These are phyloP conservation scores for Begonia peltatifolia DNA, from an alignment of 306 rosid species.

Conservation along the genomic window DNA sequence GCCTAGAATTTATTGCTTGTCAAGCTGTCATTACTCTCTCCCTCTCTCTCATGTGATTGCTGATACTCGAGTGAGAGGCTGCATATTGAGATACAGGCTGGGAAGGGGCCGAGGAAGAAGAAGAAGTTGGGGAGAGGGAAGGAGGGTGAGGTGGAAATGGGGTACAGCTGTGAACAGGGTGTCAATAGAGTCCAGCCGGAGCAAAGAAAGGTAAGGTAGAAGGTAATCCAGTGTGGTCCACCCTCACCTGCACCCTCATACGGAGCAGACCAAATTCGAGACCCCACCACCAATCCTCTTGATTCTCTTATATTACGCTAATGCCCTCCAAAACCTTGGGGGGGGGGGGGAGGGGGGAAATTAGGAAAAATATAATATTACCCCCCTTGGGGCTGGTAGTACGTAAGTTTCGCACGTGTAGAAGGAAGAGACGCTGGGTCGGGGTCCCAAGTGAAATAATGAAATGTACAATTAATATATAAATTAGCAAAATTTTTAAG, in stretches of 20 bases:
- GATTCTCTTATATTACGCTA: no score
- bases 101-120: not conserved
- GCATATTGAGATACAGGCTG: not conserved
- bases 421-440: no score
- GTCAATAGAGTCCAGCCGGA: slow-evolving; percentile 1
- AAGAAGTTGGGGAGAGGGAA: not conserved
- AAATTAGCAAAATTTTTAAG: no score
- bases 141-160: not conserved
- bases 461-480: no score
- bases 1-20: not conserved
- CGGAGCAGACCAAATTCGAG: no score
- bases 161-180: slow-evolving; percentile 3
- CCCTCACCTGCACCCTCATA: not conserved
- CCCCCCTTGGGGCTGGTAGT: no score
- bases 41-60: not conserved
- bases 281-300: no score
- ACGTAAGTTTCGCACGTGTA: no score
- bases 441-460: no score
- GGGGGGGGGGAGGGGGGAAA: no score
- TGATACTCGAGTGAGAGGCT: not conserved
- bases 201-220: not conserved
- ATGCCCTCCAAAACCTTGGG: no score
- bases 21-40: not conserved
- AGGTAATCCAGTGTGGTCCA: not conserved
- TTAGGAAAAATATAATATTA: no score